These are phyloP conservation scores for Thielaviopsis musarum DNA, from an alignment of 2,329 filamentous ascomycete genomes.

Conservation along the genomic window DNA sequence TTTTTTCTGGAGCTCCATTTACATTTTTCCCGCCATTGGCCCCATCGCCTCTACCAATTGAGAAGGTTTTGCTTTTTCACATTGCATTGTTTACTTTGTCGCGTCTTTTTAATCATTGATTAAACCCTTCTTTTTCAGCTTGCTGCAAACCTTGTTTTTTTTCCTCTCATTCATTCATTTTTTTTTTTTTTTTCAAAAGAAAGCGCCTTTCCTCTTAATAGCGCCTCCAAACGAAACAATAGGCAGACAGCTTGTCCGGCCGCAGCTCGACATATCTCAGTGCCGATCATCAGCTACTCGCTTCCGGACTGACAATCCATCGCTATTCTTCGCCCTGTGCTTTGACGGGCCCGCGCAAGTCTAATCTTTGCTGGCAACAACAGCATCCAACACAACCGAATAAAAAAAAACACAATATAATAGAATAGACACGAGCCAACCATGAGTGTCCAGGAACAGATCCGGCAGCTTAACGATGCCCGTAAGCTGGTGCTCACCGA, in stretches of 20 bases:
- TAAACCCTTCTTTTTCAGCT: not conserved
- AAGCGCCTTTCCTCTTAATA: not conserved
- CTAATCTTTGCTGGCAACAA: not conserved
- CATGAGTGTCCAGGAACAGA: conserved; percentile 53
- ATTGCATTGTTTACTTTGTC: not conserved
- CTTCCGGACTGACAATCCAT: not conserved
- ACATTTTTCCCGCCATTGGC: not conserved
- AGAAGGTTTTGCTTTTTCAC: not conserved
- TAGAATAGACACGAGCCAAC: conserved; percentile 16
- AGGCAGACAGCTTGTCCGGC: not conserved
- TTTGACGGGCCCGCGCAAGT: not conserved
- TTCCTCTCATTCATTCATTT: no score
- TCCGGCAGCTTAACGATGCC: conserved; percentile 77
- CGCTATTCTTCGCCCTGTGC: not conserved
- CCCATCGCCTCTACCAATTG: not conserved
- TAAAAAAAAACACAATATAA: conserved; percentile 29
- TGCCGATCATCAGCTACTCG: not conserved
- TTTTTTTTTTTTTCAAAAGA: not conserved
- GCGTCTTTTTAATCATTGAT: not conserved
- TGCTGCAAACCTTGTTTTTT: no score
- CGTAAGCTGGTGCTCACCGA: conserved; percentile 80
- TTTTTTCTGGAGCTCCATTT: conserved; percentile 1
- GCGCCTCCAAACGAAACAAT: not conserved
- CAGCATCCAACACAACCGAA: not conserved
- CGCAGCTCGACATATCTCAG: not conserved